Base-by-base conservation (phyloP, 495 filamentous ascomycete species). In the Tuber microsphaerosporum region DNA sequence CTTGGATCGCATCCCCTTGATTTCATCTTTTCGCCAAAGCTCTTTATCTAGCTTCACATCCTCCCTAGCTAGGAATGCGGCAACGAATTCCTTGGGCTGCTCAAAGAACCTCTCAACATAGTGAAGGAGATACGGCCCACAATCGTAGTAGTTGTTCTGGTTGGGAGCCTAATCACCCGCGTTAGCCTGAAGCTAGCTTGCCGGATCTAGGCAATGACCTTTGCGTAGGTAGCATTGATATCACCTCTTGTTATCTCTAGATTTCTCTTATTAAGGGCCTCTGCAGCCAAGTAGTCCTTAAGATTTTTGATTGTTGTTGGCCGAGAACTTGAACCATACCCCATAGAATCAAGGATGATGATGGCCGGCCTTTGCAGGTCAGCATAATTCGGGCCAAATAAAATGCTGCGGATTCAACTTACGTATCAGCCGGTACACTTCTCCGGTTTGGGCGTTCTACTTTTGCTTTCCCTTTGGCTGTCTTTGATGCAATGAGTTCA, bases 341-440 rank as follows among this genome's bases (percentile, higher is more conserved):
- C 90, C 43, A 99, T 86, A 0, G 95, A 98, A 84, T 99, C 95
- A 22, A 99, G 89, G 0, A 92, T 93, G 77, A 99, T 90, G 74
- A 99, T 97, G 37, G 87, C 87, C 9, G 93, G 89, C 69, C 86
- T 86, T 61, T 71, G 71, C 69, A 22, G 19, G 71, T 79, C 42
- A 83, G 74, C 73, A 70, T 42, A 46, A 37, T 65, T 34, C 46
- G n/a, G 16, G 56, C 56, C 26, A 7, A 34, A 65, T 26, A 12
- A 34, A 31, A 31, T 34, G 56, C 14, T 34, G 26, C 31, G 16
- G 56, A 34, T 37, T 83, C 80, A 72, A 83, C 82, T 71, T 84
- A 86, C 70, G 80, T 85, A 72, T 83, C 72, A 10, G 82, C 75
- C 14, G 77, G 20, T 70, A 77, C 72, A 73, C 70, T 77, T 85